Evolutionary conservation across 1,284 basidiomycete species (phyloP).

Genomic region (Athelia sp.): DNA sequence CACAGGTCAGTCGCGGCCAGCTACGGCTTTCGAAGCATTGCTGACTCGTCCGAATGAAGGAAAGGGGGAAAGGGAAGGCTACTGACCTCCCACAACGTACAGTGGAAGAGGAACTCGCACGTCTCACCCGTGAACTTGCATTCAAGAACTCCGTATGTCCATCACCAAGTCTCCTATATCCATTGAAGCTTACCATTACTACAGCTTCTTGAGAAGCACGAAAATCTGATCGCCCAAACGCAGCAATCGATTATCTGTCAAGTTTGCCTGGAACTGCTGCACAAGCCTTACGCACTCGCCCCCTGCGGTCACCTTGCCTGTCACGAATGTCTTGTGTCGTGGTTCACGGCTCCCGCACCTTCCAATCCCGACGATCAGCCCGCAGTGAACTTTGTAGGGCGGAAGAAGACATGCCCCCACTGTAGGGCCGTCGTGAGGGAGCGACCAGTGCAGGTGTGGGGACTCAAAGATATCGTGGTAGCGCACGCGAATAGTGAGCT

Average conservation of each 20-base stretch:
- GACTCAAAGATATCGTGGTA: constrained; percentile 60
- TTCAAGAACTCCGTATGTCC: constrained; percentile 33
- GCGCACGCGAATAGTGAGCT: constrained; percentile 49
- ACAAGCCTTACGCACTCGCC: constrained; percentile 63
- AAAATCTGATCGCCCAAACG: constrained; percentile 41
- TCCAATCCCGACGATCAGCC: constrained; percentile 18
- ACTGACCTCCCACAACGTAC: background rate
- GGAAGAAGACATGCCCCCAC: constrained; percentile 69
- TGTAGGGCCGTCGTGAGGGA: constrained; percentile 59
- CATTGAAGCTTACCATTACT: background rate
- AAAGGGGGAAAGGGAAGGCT: background rate
- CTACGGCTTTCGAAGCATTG: too few species aligned
- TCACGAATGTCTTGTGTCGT: constrained; percentile 62
- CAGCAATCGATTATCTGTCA: constrained; percentile 67
- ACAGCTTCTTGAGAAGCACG: constrained; percentile 36
- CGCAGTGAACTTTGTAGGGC: constrained; percentile 16
- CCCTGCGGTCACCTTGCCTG: constrained; percentile 76
- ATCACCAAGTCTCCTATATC: background rate
- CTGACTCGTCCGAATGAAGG: too few species aligned
- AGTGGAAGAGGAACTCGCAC: constrained; percentile 28
- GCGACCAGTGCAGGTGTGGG: constrained; percentile 68
- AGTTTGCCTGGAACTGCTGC: constrained; percentile 67
- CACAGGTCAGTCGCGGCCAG: too few species aligned
- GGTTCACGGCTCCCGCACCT: constrained; percentile 53
- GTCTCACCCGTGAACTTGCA: constrained; percentile 37